Evolutionary conservation across 2,329 filamentous ascomycete genomes (phyloP).

Genomic region (Conoideocrella luteorostrata): DNA sequence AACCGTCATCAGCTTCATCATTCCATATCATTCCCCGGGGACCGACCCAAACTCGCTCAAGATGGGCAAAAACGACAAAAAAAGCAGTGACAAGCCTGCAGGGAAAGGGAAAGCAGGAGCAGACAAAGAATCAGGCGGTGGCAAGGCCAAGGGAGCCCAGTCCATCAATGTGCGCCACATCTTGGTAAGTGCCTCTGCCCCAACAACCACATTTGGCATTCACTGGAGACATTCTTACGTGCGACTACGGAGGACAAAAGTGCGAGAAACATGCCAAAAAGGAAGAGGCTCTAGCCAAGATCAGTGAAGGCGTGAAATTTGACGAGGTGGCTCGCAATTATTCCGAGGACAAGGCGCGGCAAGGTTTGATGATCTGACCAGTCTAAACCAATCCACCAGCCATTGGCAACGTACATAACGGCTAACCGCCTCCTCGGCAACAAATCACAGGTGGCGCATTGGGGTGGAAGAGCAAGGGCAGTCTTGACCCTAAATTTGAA

Average conservation of each 20-base stretch:
- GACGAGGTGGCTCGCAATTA: conserved; percentile 67
- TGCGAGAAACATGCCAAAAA: conserved; percentile 75
- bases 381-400: conserved; percentile 5
- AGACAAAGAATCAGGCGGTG: conserved; percentile 27
- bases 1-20: no score
- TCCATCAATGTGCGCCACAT: conserved; percentile 72
- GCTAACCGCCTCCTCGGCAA: no score
- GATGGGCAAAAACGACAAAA: conserved; percentile 36
- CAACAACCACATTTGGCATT: not conserved
- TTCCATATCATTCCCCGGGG: no score
- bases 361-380: conserved; percentile 36
- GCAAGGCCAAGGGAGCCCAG: conserved; percentile 50
- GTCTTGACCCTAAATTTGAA: conserved; percentile 63
- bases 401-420: not conserved
- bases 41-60: conserved; percentile 9
- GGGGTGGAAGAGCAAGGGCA: conserved; percentile 67
- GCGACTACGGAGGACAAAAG: conserved; percentile 23
- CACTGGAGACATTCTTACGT: conserved; percentile 4
- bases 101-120: conserved; percentile 23
- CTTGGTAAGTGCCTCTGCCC: conserved; percentile 34
- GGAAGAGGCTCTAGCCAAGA: conserved; percentile 65
- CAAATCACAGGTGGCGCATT: conserved; percentile 63
- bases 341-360: conserved; percentile 70
- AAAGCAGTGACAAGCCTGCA: conserved; percentile 31
- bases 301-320: conserved; percentile 62